Evolutionary conservation across 345 rosid genomes (phyloP).

Genomic region (Nasturtium officinale): DNA sequence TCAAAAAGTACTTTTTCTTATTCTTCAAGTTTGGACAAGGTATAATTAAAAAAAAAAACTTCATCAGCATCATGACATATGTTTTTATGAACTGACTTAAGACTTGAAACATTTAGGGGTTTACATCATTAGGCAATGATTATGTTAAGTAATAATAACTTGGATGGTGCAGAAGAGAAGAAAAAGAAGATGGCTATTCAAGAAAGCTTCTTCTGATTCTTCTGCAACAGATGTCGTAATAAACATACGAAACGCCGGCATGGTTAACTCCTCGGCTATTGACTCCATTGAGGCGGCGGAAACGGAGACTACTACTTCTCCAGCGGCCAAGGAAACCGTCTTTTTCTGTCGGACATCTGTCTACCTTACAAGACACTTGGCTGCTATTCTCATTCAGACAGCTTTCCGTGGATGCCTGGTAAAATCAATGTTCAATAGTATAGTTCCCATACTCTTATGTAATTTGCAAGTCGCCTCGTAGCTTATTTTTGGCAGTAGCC

Average conservation of each 20-base stretch:
- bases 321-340: slow-evolving; percentile 64
- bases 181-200: slow-evolving; percentile 68
- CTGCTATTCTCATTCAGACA: slow-evolving; percentile 76
- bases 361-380: slow-evolving; percentile 55
- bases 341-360: slow-evolving; percentile 51
- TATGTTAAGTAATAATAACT: neutral
- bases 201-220: slow-evolving; percentile 54
- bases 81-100: neutral
- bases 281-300: slow-evolving; percentile 35
- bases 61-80: neutral
- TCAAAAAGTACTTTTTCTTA: neutral
- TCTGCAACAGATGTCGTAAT: slow-evolving; percentile 23
- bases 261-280: neutral
- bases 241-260: neutral
- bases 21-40: neutral
- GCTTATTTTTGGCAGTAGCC: neutral
- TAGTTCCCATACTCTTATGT: neutral
- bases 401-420: slow-evolving; percentile 86
- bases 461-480: neutral
- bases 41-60: neutral
- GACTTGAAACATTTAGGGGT: neutral
- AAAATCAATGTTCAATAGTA: slow-evolving; percentile 2
- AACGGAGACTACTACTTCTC: slow-evolving; percentile 57
- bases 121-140: neutral
- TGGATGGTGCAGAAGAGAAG: slow-evolving; percentile 60